Conservation (phyloP, 495 filamentous ascomycete genomes). For the Tuber indicum region DNA sequence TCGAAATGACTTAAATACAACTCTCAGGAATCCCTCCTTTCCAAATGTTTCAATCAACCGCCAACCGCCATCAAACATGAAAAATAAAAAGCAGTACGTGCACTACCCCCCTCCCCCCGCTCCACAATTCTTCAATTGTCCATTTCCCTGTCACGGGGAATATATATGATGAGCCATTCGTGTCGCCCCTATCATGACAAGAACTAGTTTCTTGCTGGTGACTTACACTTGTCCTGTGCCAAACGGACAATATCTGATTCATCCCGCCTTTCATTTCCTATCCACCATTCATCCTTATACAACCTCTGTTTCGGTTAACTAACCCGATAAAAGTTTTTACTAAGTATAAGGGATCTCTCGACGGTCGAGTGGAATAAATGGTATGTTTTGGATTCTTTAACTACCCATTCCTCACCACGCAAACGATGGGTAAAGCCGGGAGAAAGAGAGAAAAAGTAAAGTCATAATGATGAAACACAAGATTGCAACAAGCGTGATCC, state of each 20-base stretch:
- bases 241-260: constrained; percentile 76
- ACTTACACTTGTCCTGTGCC: constrained; percentile 79
- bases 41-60: background rate
- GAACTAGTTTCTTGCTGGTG: constrained; percentile 60
- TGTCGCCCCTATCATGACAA: constrained; percentile 93
- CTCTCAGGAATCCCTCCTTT: background rate
- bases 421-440: background rate
- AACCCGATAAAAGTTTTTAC: background rate
- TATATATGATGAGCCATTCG: constrained; percentile 72
- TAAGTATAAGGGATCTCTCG: background rate
- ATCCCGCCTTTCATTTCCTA: constrained; percentile 14
- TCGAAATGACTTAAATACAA: background rate
- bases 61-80: background rate
- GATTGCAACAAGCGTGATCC: background rate
- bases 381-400: background rate
- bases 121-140: constrained; percentile 18
- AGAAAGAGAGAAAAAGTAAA: background rate
- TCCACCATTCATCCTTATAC: constrained; percentile 43
- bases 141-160: constrained; percentile 30
- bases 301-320: background rate
- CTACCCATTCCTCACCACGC: background rate
- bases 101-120: background rate
- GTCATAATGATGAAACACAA: background rate
- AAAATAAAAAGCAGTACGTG: constrained; percentile 11
- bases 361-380: background rate